phyloP scores from a whole-genome alignment of 768 basidiomycete species.

The Nevesoporus exiguus region DNA sequence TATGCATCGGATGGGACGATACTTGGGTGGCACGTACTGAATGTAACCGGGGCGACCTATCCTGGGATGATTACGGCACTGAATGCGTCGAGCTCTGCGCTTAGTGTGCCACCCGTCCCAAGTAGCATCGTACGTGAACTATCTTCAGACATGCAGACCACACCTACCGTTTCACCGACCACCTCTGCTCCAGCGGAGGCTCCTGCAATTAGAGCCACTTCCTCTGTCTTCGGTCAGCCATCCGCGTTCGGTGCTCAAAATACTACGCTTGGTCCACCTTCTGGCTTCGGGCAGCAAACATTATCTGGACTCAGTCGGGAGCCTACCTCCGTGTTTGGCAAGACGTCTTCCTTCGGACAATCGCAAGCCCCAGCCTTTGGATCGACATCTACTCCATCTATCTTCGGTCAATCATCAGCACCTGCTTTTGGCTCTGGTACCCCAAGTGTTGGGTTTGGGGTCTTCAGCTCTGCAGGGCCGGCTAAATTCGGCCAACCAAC shows the following conservation, averaged over 20 bases:
- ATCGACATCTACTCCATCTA: slow-evolving; percentile 12
- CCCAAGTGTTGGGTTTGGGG: slow-evolving; percentile 30
- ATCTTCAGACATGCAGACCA: slow-evolving; percentile 31
- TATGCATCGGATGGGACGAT: slow-evolving; percentile 79
- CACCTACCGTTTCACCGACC: slow-evolving; percentile 23
- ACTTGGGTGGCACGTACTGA: slow-evolving; percentile 68
- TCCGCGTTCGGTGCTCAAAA: slow-evolving; percentile 25
- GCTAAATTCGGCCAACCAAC: slow-evolving; percentile 32
- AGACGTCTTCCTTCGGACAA: slow-evolving; percentile 23
- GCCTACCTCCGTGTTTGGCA: slow-evolving; percentile 24
- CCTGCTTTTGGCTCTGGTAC: slow-evolving; percentile 23
- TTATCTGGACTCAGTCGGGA: slow-evolving; percentile 16
- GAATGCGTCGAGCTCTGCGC: slow-evolving; percentile 6
- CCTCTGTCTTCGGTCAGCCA: slow-evolving; percentile 36
- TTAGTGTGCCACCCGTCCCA: slow-evolving; percentile 10
- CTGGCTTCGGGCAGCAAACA: slow-evolving; percentile 20
- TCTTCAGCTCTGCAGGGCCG: slow-evolving; percentile 30
- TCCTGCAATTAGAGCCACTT: slow-evolving; percentile 27
- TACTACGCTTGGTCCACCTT: slow-evolving; percentile 33
- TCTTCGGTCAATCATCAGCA: slow-evolving; percentile 18
- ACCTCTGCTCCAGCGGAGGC: slow-evolving; percentile 15
- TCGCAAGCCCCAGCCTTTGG: slow-evolving; percentile 12
- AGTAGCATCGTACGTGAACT: slow-evolving; percentile 25
- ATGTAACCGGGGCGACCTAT: slow-evolving; percentile 51
- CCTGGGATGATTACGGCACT: slow-evolving; percentile 45